phyloP scores from a whole-genome alignment of 2,329 filamentous ascomycete genomes.

The Fusarium clavum region DNA sequence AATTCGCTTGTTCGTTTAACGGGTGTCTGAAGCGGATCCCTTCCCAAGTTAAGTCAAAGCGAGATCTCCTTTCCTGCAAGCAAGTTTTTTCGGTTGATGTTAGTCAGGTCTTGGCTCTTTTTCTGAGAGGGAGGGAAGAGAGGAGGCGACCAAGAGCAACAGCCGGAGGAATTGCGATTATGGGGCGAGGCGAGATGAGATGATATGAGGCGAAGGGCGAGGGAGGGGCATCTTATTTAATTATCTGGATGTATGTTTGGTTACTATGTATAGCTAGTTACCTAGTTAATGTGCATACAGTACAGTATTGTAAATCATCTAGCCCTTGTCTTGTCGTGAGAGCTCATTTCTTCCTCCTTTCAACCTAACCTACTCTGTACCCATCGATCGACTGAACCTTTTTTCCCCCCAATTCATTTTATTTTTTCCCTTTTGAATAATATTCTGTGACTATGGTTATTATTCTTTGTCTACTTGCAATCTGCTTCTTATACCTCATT shows the following conservation, averaged over 20 bases:
- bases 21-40: constrained; percentile 1
- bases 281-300: background rate
- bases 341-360: constrained; percentile 36
- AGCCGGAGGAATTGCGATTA: constrained; percentile 30
- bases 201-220: constrained; percentile 11
- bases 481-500: constrained; percentile 33
- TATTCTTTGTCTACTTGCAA: constrained; percentile 37
- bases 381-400: constrained; percentile 2
- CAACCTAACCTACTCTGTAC: constrained; percentile 16
- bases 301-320: background rate
- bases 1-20: constrained; percentile 24
- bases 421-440: constrained; percentile 6
- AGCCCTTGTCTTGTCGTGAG: background rate
- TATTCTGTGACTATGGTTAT: constrained; percentile 35
- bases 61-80: constrained; percentile 22
- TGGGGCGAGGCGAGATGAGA: constrained; percentile 17
- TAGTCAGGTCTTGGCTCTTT: constrained; percentile 27
- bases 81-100: constrained; percentile 11
- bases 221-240: constrained; percentile 2
- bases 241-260: background rate
- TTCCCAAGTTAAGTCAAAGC: constrained; percentile 2
- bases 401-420: constrained; percentile 1
- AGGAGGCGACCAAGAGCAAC: constrained; percentile 24
- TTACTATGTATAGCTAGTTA: constrained; percentile 8
- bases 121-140: background rate